Conservation (phyloP, 176 grass and related monocot species). For the Musa troglodytarum region DNA sequence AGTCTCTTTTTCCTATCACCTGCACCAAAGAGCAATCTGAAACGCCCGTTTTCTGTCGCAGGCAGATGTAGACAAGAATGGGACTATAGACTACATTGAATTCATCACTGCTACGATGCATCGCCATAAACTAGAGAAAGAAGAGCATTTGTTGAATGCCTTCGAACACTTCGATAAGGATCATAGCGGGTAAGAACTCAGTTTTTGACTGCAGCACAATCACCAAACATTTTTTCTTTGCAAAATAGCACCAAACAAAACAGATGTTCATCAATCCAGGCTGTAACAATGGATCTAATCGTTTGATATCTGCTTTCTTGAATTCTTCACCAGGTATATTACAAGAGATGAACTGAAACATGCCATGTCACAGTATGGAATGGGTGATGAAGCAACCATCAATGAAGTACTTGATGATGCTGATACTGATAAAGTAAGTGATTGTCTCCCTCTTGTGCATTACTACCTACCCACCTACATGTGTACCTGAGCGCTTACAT, state of each 20-base stretch:
- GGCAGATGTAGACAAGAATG: slow-evolving; percentile 80
- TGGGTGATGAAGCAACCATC: slow-evolving; percentile 25
- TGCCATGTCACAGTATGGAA: slow-evolving; percentile 52
- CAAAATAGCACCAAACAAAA: no score
- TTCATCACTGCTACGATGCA: slow-evolving; percentile 78
- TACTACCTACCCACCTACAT: neutral
- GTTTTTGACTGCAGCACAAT: no score
- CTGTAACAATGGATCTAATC: no score
- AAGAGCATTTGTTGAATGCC: slow-evolving; percentile 40
- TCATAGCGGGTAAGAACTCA: neutral
- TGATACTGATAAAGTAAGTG: slow-evolving; percentile 23
- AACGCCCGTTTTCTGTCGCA: slow-evolving; percentile 18
- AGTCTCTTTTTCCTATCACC: slow-evolving; percentile 11
- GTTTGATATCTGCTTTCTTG: no score
- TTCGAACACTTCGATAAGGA: slow-evolving; percentile 14
- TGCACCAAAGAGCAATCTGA: neutral
- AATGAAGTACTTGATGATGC: slow-evolving; percentile 27
- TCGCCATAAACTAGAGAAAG: slow-evolving; percentile 75
- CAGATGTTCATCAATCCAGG: no score
- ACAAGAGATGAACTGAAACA: slow-evolving; percentile 83
- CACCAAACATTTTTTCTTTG: no score
- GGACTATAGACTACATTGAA: slow-evolving; percentile 71
- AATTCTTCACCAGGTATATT: slow-evolving; percentile 45
- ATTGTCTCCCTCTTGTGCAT: neutral
- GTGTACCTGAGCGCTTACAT: neutral